Conservation (phyloP, 1,284 basidiomycete species). For the Fomitopsis betulina region DNA sequence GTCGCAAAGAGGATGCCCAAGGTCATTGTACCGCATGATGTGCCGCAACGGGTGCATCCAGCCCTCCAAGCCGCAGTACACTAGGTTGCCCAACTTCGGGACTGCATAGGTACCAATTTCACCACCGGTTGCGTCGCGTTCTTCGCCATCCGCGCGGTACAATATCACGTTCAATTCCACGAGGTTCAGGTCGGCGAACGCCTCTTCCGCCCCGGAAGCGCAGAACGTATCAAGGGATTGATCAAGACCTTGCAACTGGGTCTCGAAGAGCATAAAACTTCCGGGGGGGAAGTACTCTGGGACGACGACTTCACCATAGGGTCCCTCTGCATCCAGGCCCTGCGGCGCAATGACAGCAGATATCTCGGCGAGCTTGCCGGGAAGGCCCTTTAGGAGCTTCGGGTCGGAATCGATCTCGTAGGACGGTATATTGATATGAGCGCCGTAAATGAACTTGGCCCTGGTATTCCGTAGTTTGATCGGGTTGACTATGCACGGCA, state of each 20-base stretch:
- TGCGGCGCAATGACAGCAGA: constrained; percentile 46
- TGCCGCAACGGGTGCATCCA: constrained; percentile 88
- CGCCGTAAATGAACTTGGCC: constrained; percentile 79
- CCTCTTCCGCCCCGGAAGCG: constrained; percentile 60
- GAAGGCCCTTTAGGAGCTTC: constrained; percentile 66
- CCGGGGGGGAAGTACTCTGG: constrained; percentile 90
- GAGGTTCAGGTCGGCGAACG: constrained; percentile 71
- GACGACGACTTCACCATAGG: constrained; percentile 74
- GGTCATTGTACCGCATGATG: constrained; percentile 85
- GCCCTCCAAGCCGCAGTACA: constrained; percentile 91
- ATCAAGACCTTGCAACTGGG: constrained; percentile 69
- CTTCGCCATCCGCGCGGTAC: constrained; percentile 85
- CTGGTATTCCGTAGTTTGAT: constrained; percentile 79
- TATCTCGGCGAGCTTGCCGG: constrained; percentile 67
- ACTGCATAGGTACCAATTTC: constrained; percentile 77
- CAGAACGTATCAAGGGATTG: constrained; percentile 68
- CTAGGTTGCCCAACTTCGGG: constrained; percentile 67
- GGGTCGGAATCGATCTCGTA: constrained; percentile 55
- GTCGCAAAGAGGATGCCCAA: constrained; percentile 86
- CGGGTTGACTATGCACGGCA: constrained; percentile 59
- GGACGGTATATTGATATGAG: constrained; percentile 64
- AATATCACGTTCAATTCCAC: constrained; percentile 86
- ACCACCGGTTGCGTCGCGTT: constrained; percentile 78
- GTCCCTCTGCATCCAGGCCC: constrained; percentile 61
- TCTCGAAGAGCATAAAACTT: constrained; percentile 87